A percentile compares a stretch with the other conserved stretches of the same genome.
Conservation (phyloP, 495 filamentous ascomycete species). For the Neurospora pannonica region DNA sequence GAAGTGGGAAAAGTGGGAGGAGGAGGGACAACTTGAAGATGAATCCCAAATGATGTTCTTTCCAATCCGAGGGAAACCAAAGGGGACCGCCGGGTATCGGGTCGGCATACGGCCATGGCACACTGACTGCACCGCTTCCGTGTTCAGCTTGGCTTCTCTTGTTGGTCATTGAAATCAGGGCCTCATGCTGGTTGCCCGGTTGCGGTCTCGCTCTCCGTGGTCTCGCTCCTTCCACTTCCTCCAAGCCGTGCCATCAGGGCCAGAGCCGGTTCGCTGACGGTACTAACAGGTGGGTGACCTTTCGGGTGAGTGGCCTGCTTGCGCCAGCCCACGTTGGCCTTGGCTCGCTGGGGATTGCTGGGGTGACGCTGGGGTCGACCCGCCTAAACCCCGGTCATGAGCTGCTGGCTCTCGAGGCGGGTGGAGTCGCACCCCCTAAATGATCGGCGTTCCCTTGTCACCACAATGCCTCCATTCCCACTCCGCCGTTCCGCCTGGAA, state of each 20-base stretch:
- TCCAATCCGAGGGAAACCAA: neutral
- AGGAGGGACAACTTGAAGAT: neutral
- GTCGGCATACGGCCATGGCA: neutral
- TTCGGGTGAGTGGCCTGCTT: neutral
- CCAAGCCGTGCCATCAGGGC: neutral
- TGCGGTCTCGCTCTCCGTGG: neutral
- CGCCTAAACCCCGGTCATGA: neutral
- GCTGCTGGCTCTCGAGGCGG: neutral
- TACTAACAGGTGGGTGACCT: neutral
- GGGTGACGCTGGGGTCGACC: neutral
- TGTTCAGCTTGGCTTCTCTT: neutral
- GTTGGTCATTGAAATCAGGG: neutral
- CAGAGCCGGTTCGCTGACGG: neutral
- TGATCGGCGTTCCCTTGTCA: slow-evolving; percentile 12
- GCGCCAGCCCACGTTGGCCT: neutral
- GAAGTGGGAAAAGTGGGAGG: neutral
- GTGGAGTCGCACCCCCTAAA: slow-evolving; percentile 1
- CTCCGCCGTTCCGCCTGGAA: neutral
- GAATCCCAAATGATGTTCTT: neutral
- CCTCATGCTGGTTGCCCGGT: neutral
- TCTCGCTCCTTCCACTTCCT: slow-evolving; percentile 5
- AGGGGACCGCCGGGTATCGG: neutral
- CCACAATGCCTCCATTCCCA: neutral
- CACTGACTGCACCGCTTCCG: neutral
- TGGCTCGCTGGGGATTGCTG: neutral